phyloP scores from a whole-genome alignment of 805 yeast genomes.

The Hanseniaspora singularis region DNA sequence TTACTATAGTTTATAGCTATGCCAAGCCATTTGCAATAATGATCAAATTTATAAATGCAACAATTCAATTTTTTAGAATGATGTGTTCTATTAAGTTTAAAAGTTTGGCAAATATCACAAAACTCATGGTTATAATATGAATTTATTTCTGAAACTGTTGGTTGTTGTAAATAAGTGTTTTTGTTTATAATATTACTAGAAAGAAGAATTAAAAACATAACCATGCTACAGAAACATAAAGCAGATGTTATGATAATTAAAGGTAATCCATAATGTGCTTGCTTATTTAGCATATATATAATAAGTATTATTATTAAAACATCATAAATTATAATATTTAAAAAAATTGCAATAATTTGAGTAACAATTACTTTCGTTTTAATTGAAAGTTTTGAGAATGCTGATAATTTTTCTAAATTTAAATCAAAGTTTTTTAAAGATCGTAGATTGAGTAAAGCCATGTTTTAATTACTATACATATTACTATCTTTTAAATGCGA shows the following conservation, averaged over 20 bases:
- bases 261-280: neutral
- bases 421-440: neutral
- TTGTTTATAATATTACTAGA: slow-evolving; percentile 5
- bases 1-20: slow-evolving; percentile 57
- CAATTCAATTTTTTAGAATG: slow-evolving; percentile 46
- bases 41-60: slow-evolving; percentile 73
- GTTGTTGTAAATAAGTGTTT: slow-evolving; percentile 2
- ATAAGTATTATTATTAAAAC: slow-evolving; percentile 1
- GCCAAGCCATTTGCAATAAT: slow-evolving; percentile 72
- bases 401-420: neutral
- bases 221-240: neutral
- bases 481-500: no score
- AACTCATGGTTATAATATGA: neutral
- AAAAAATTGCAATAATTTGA: neutral
- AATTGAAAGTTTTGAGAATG: neutral
- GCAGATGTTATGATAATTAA: neutral
- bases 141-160: neutral
- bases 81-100: slow-evolving; percentile 57
- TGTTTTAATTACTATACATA: no score
- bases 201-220: neutral
- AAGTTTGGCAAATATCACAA: slow-evolving; percentile 52
- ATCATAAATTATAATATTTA: neutral
- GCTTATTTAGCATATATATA: neutral
- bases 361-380: slow-evolving; percentile 1
- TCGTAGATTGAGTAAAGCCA: slow-evolving; percentile 3